Percentiles rank a stretch among this genome's conserved stretches.
Conservation (phyloP, 305 asterid genomes). For the Solanum hybrid region DNA sequence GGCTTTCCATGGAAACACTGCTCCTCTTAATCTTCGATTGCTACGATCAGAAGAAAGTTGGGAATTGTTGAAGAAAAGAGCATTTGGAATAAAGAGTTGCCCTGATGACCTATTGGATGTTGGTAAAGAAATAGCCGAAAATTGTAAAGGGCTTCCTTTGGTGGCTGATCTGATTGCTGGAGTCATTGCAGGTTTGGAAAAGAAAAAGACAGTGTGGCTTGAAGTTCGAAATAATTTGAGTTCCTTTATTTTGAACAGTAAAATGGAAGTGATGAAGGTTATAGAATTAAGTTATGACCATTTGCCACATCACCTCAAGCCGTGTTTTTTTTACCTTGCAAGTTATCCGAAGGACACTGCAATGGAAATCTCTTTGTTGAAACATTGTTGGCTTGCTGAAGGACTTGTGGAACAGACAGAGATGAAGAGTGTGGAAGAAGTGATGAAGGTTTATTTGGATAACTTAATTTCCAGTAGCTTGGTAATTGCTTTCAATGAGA, state of each 20-base stretch:
- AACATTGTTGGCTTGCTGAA: neutral
- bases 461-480: neutral
- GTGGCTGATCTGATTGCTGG: neutral
- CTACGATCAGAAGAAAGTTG: neutral
- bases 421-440: neutral
- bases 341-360: neutral
- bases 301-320: neutral
- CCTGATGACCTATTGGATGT: neutral
- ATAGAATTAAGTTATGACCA: neutral
- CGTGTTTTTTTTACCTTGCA: neutral
- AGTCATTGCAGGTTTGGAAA: neutral
- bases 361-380: fast-evolving
- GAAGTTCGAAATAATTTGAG: neutral
- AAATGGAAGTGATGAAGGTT: neutral
- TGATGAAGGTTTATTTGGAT: neutral
- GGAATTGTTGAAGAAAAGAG: neutral
- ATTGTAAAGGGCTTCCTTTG: neutral
- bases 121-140: neutral
- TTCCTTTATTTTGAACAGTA: neutral
- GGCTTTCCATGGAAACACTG: neutral
- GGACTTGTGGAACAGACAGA: neutral
- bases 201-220: neutral
- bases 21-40: neutral
- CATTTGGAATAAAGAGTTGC: neutral
- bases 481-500: neutral